Base-by-base conservation (phyloP, 306 rosid genomes). In the Vigna mungo region DNA sequence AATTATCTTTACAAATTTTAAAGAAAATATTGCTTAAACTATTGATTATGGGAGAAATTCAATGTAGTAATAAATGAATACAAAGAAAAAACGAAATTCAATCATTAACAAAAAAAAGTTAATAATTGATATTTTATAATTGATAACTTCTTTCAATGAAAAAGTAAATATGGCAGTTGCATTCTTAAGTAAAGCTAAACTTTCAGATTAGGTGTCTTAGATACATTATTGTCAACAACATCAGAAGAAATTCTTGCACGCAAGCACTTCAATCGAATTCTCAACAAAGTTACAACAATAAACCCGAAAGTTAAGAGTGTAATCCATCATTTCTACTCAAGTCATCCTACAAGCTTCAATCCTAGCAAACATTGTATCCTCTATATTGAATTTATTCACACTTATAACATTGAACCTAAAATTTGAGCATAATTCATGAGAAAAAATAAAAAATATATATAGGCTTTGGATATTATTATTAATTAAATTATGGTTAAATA, bases 401-500 rank as follows among this genome's bases (percentile, higher is more conserved):
- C 11, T 18, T 68, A 46, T 39, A 59, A 32, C 6, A 25, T 23
- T 7, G 46, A 81, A 81, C 32, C 65, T 59, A 49, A 71, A 49
- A 32, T 75, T 73, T 27, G 41, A 71, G 71, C 62, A 43, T 21
- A 78, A 72, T 67, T 53, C 25, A 46, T 15, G 27, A 52, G 36
- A 41, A 73, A 59, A 58, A 25, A 4, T 0, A 6, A 23, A 46
- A 27, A 75, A 15, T 15, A 48, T 46, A 46, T 48, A 69, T 62
- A 43, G 39, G 75, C 75, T 58, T 59, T 73, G 30, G 46, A 51
- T 44, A 54, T 71, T 73, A 59, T 61, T 78, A 72, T 61, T 59
- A 44, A 59, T 47, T 39, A 71, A 72, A 13, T 77, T 59, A 34
- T 72, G 62, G 27, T 17, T 53, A 21, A 72, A 63, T 47, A 73